Base-by-base conservation (phyloP, 2,329 filamentous ascomycete genomes). In the Fusarium sp. region DNA sequence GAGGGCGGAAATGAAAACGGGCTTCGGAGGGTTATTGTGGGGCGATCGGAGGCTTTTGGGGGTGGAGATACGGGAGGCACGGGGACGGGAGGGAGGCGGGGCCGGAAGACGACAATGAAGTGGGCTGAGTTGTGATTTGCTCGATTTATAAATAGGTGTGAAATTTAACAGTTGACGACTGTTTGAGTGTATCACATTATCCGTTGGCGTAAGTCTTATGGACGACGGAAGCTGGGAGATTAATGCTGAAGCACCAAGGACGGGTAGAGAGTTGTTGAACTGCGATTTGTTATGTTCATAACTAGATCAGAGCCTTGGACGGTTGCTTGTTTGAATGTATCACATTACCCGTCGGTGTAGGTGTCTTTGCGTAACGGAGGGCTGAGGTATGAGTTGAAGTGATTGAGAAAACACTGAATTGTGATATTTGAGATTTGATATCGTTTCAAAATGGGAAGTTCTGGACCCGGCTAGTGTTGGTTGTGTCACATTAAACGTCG, bases 1-100 rank as follows among this genome's bases (percentile, higher is more conserved):
- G 35, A 23, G 15, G 52, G 32, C 27, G 26, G n/a, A 27, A 52
- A 17, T 57, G 15, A 46, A 20, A n/a, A 30, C 59, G 71, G 37
- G 27, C 8, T 60, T 73, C 71, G 71, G 71, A 71, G 72, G 69
- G 17, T 66, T 70, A 49, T 41, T 32, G 56, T 56, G 55, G 69
- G 60, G 53, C 35, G 14, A n/a, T 67, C 69, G 73, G 73, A 75
- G 62, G 71, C 52, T 73, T 74, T 52, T 23, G 26, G 17, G 33
- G 33, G 10, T 35, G 45, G 64, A 35, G 26, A 38, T 17, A 40
- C 27, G 40, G 37, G 45, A 35, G 20, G 48, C n/a, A 60, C 58
- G 58, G 58, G 48, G 41, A 60, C 58, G 58, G 58, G 50, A 57
- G 42, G 15, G 27, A 48, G 5, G 59, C 32, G 52, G 41, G 48